Evolutionary conservation across 108 stramenopile species (phyloP), one percentile per base, ranked within the genome.

Genomic region (Discostella stelligeroides): DNA sequence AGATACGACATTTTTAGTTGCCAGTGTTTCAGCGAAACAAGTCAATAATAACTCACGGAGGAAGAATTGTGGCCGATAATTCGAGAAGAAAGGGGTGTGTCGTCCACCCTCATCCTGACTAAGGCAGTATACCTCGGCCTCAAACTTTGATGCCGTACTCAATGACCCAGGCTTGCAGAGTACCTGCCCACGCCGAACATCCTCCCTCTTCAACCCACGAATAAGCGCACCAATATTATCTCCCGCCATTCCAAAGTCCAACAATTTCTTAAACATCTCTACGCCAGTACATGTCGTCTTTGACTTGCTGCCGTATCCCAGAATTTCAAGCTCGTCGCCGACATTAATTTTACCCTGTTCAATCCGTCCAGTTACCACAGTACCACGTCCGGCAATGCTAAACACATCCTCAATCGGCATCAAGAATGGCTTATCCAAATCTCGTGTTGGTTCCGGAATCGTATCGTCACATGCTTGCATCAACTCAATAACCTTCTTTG

Each of bases 331-430:
- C 60, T 97, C 98, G 66, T 99, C 99, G 7, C 98, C 97, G 24
- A 96, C 94, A 73, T 97, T 98, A 60, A 99, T 71, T 53, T 85
- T 72, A 34, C 97, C 98, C 70, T 93, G 89, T 75, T 98, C 97
- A 45, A 99, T 87, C 53, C 98, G 88, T 30, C 99, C 99, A 12
- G 99, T 99, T 21, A 97, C 99, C 17, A 99, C 99, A 20, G 99
- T 99, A 20, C 99, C 99, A 60, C 99, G 95, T 43, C 99, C 99
- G 25, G 98, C 88, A 84, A 99, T 99, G 50, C 94, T 95, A 80
- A 99, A 99, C 23, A 96, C 95, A 79, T 99, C 98, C 84, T 99
- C 99, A 54, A 99, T 78, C 24, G 98, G 98, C 97, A 99, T 98
- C 64, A 99, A 81, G 83, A 99, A 99, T 24, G 90, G 85, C 92